Conservation (phyloP, 257 asterid species). For the Cordia subcordata region DNA sequence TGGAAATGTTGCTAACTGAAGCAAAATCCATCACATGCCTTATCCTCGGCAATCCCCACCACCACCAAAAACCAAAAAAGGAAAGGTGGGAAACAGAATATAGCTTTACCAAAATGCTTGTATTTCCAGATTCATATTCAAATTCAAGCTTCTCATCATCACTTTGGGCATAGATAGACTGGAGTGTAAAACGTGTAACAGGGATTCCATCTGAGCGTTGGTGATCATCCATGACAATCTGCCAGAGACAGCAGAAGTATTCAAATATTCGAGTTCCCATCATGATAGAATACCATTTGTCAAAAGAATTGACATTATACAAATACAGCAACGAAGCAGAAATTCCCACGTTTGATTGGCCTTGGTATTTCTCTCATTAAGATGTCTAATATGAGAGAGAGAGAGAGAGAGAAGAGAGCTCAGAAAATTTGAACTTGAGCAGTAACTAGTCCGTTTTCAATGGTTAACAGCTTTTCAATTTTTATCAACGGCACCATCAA, state of each 20-base stretch:
- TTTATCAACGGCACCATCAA: too few species aligned
- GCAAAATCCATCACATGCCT: too few species aligned
- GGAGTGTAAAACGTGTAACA: constrained; percentile 77
- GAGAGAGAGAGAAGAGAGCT: too few species aligned
- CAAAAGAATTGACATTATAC: background rate
- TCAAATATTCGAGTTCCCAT: background rate
- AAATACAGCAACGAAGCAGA: too few species aligned
- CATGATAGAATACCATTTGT: background rate
- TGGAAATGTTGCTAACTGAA: too few species aligned
- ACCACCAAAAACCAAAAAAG: constrained; percentile 1
- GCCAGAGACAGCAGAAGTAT: constrained; percentile 2
- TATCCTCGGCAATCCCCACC: background rate
- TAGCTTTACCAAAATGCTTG: constrained; percentile 67
- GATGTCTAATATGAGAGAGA: too few species aligned
- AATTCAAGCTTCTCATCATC: constrained; percentile 94
- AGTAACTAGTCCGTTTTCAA: too few species aligned
- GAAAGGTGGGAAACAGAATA: constrained; percentile 1
- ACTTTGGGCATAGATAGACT: constrained; percentile 71
- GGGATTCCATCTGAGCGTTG: constrained; percentile 95
- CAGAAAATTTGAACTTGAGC: too few species aligned
- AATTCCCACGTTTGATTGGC: too few species aligned
- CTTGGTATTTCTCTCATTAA: too few species aligned
- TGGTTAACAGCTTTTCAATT: too few species aligned
- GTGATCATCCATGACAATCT: constrained; percentile 99
- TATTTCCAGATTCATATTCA: constrained; percentile 93